Evolutionary conservation across 208 protist genomes (phyloP), one percentile per base, ranked within the genome.

Genomic region (Trypanosoma lewisi): DNA sequence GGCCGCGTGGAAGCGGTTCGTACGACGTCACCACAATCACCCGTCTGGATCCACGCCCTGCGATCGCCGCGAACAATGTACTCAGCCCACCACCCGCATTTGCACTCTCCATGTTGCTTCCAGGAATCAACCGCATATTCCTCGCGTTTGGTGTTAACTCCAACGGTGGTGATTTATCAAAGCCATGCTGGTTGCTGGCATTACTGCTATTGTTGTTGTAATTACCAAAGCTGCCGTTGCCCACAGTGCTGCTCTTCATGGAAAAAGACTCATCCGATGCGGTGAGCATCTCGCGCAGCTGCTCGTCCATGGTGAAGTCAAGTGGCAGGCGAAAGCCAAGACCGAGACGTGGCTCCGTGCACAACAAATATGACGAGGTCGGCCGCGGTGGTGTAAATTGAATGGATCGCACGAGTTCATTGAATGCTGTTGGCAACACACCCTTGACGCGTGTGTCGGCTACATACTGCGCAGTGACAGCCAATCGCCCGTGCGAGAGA

Each of bases 311-410:
- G 2, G 73, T 52, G 53, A 91, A 95, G 63, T 89, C 80, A 25
- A 92, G 71, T 4, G 89, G 80, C 2, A 95, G 73, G 56, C 87
- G 85, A 61, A 85, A 83, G 52, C 89, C 89, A 17, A 95, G 63
- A 14, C 89, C 89, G 31, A 92, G 82, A 14, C 89, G 78, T 21
- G 85, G 89, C 70, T 95, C 85, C 16, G 83, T 80, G 27, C 86
- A 67, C n/a, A 92, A 73, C 37, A 93, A 59, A 68, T 95, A 95
- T 48, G 89, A 95, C 54, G 85, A 67, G n/a, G 89, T 80, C 53
- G 70, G 63, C 49, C 70, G 68, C 25, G 85, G 77, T 16, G 75
- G n/a, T 6, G 60, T 41, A 63, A 91, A 90, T 59, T 72, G 58
- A 5, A 92, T 79, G 9, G 69, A 77, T 14, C 85, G 89, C 51